These are phyloP conservation scores for Passiflora organensis DNA, from an alignment of 345 rosid species.

Conservation along the genomic window DNA sequence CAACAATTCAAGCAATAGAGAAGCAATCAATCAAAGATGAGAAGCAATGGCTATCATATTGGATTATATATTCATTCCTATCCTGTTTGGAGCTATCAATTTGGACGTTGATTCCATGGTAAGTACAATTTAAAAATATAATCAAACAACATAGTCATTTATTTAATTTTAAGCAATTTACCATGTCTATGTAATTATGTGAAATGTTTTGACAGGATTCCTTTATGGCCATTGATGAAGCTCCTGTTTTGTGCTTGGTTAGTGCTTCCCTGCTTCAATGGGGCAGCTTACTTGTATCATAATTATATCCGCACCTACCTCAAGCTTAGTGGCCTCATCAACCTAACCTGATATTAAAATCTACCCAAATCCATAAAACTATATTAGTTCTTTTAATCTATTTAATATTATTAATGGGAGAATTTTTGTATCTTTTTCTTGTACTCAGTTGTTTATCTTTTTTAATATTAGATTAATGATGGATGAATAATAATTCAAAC, in stretches of 20 bases:
- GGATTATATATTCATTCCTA: background rate
- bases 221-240: slow-evolving; percentile 83
- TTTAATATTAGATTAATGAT: too few species aligned
- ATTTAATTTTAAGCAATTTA: too few species aligned
- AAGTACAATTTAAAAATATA: background rate
- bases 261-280: slow-evolving; percentile 78
- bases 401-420: too few species aligned
- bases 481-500: too few species aligned
- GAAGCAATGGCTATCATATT: background rate
- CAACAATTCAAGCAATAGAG: background rate
- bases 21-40: background rate
- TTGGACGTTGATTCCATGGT: background rate
- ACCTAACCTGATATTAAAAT: too few species aligned
- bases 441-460: too few species aligned
- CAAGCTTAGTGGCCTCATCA: slow-evolving; percentile 35
- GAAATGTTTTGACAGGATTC: slow-evolving; percentile 42
- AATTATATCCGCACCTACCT: slow-evolving; percentile 56
- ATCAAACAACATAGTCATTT: too few species aligned
- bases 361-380: too few species aligned
- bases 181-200: too few species aligned
- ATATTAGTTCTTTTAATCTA: too few species aligned
- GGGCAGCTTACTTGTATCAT: slow-evolving; percentile 77
- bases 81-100: background rate
- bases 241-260: slow-evolving; percentile 73
- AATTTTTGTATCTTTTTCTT: too few species aligned